Base-by-base conservation (phyloP, 2,329 filamentous ascomycete genomes). In the Arthroderma sp. region DNA sequence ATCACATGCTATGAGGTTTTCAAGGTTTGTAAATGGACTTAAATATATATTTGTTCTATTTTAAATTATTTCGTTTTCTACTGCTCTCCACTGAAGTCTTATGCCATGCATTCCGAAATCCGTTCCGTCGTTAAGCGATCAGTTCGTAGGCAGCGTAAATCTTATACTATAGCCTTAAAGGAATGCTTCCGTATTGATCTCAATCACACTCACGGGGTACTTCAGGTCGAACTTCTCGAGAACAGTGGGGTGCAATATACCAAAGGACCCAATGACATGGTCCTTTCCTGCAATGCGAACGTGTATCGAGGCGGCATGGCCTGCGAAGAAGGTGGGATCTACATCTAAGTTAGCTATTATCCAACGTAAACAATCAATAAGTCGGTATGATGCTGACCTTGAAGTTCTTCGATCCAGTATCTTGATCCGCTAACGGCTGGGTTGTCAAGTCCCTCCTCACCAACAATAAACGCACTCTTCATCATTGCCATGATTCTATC, bases 401-500 rank as follows among this genome's bases (percentile, higher is more conserved):
- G 77, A 49, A 94, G 77, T 66, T 94, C 86, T 66, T 94, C 82
- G 55, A 96, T 91, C 83, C 86, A 96, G 70, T 98, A 98, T 55
- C 86, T 74, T 38, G 77, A 72, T 54, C 78, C 73, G 45, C 69
- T 68, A 50, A 72, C 68, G 59, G 77, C 69, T 27, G 76, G 68
- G 50, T 75, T 68, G 53, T 74, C 74, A 31, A 84, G 64, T 3
- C 78, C 81, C 53, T 88, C 83, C 56, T 88, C 85, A 48, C 77
- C 74, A 2, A 79, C 83, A 47, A 91, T 68, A 69, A 94, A 94
- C 36, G 79, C 77, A 39, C 79, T 83, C 59, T 83, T 83, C 49
- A 98, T 76, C 89, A 96, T 96, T 49, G 85, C 70, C 75, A 98
- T 82, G 50, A 96, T 69, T 43, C 91, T 82, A 65, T 98, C 91